Evolutionary conservation across 768 basidiomycete species (phyloP).

Genomic region (Suillus spraguei): DNA sequence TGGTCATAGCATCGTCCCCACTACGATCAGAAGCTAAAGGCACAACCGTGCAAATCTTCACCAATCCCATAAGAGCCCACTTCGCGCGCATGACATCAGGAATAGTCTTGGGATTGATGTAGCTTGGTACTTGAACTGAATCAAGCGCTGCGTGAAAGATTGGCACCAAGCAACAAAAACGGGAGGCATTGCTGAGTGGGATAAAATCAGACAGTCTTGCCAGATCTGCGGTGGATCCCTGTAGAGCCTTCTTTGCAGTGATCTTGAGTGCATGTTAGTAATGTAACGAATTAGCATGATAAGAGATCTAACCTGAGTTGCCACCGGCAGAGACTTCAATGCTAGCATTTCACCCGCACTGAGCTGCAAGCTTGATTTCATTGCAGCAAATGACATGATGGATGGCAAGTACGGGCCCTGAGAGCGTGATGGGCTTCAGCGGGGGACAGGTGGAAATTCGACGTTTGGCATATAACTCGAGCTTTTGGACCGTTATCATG

Average conservation of each 20-base stretch:
- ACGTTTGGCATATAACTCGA: not conserved
- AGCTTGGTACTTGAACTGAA: conserved; percentile 2
- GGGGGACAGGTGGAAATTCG: not conserved
- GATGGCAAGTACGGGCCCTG: too few relatives aligned
- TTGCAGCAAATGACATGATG: not conserved
- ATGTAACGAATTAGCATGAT: not conserved
- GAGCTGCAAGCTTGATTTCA: not conserved
- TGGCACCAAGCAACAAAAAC: not conserved
- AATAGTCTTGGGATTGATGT: not conserved
- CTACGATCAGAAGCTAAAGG: not conserved
- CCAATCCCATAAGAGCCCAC: not conserved
- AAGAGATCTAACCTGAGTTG: not conserved
- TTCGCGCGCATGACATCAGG: not conserved
- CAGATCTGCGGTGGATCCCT: not conserved
- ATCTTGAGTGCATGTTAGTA: not conserved
- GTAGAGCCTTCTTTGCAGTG: not conserved
- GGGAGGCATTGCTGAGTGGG: not conserved
- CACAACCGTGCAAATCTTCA: not conserved
- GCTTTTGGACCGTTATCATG: not conserved
- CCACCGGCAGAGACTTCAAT: not conserved
- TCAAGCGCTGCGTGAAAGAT: not conserved
- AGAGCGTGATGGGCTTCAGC: not conserved
- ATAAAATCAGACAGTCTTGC: not conserved
- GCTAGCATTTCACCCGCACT: not conserved
- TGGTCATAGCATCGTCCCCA: not conserved